Conservation (phyloP, 495 filamentous ascomycete species). For the Margaritispora aquatica region DNA sequence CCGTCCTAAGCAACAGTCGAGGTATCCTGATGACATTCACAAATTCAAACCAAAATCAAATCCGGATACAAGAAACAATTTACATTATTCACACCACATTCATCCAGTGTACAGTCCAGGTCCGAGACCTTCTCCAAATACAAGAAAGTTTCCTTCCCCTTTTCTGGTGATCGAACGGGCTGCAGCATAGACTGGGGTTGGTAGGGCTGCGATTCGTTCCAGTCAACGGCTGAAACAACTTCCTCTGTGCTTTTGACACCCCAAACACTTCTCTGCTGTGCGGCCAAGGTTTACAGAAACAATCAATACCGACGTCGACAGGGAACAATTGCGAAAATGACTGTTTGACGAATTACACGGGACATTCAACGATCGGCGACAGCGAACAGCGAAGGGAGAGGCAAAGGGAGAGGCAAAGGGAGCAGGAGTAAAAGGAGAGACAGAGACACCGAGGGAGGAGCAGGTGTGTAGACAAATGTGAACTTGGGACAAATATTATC, state of each 20-base stretch:
- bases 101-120: no score
- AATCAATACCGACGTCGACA: not conserved
- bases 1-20: not conserved
- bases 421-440: not conserved
- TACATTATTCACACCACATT: no score
- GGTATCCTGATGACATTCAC: no score
- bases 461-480: not conserved
- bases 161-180: not conserved
- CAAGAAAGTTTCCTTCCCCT: not conserved
- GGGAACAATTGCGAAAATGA: no score
- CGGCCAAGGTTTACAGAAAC: not conserved
- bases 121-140: not conserved
- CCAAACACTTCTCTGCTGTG: conserved; percentile 10
- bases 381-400: not conserved
- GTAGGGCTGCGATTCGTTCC: conserved; percentile 4
- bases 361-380: no score
- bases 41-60: not conserved
- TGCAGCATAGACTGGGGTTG: not conserved
- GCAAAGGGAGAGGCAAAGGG: not conserved
- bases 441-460: not conserved
- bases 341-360: no score
- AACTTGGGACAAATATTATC: no score
- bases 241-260: not conserved
- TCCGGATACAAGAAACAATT: no score
- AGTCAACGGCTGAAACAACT: conserved; percentile 19